A percentile compares a stretch with the other conserved stretches of the same genome.
Conservation (phyloP, 805 yeast genomes). For the Jamesozyma gamospora region DNA sequence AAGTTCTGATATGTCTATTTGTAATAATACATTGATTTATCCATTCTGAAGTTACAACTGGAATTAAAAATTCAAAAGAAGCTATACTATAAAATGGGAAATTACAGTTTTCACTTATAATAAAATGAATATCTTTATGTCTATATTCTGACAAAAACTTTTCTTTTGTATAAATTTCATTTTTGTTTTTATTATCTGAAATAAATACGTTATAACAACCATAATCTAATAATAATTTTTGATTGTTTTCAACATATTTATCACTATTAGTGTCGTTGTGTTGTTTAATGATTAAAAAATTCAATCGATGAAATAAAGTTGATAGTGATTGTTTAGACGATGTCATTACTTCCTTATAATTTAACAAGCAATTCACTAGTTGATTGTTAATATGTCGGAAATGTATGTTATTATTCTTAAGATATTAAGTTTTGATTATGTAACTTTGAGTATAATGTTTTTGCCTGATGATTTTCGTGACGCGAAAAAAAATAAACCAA, state of each 20-base stretch:
- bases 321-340: neutral
- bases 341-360: neutral
- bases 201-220: slow-evolving; percentile 1
- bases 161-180: neutral
- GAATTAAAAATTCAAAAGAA: slow-evolving; percentile 23
- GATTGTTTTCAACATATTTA: neutral
- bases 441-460: too few species aligned
- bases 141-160: slow-evolving; percentile 11
- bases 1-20: slow-evolving; percentile 17
- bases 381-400: too few species aligned
- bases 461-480: too few species aligned
- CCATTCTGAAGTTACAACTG: slow-evolving; percentile 26
- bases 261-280: neutral
- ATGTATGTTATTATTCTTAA: too few species aligned
- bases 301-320: slow-evolving; percentile 13
- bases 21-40: slow-evolving; percentile 13
- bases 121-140: slow-evolving; percentile 14
- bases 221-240: neutral
- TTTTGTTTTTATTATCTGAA: neutral
- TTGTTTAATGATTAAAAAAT: slow-evolving; percentile 13
- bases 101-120: slow-evolving; percentile 14
- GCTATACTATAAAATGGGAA: slow-evolving; percentile 25
- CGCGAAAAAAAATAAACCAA: neutral
- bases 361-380: too few species aligned
- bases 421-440: too few species aligned